A percentile compares a stretch with the other conserved stretches of the same genome.
These are phyloP conservation scores for Aureobasidium sp. DNA, from an alignment of 2,329 filamentous ascomycete genomes.

Conservation along the genomic window DNA sequence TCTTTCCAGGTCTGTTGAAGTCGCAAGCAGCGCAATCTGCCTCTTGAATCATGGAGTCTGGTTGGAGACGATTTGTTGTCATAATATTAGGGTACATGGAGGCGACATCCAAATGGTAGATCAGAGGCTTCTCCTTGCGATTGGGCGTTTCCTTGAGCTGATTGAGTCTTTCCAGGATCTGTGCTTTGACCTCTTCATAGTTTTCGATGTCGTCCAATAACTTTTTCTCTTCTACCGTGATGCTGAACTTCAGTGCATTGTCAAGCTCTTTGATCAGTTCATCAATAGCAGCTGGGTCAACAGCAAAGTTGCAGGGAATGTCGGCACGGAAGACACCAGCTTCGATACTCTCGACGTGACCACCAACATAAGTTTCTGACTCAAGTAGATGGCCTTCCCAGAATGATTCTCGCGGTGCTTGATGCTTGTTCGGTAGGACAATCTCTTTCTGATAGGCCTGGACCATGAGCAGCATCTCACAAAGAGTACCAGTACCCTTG, in stretches of 20 bases:
- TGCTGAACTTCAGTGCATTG: conserved; percentile 77
- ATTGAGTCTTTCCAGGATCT: conserved; percentile 66
- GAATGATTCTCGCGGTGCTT: conserved; percentile 83
- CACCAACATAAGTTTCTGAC: conserved; percentile 95
- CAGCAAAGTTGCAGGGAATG: conserved; percentile 86
- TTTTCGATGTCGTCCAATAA: conserved; percentile 45
- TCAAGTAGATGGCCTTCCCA: conserved; percentile 96
- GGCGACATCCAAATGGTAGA: conserved; percentile 96
- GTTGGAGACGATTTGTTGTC: conserved; percentile 96
- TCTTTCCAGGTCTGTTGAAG: conserved; percentile 96
- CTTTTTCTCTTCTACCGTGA: conserved; percentile 48
- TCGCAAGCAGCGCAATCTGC: conserved; percentile 95
- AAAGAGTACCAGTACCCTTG: conserved; percentile 97
- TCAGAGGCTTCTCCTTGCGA: conserved; percentile 75
- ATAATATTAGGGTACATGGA: conserved; percentile 99
- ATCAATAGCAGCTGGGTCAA: conserved; percentile 85
- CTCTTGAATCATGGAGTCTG: conserved; percentile 98
- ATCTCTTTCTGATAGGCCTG: conserved; percentile 91
- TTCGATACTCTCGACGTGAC: conserved; percentile 98
- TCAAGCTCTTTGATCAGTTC: conserved; percentile 83
- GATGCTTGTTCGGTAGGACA: conserved; percentile 91
- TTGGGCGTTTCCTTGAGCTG: conserved; percentile 77
- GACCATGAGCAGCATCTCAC: conserved; percentile 99
- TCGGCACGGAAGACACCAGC: conserved; percentile 94
- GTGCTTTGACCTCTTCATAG: conserved; percentile 61